Evolutionary conservation across 2,329 filamentous ascomycete genomes (phyloP), one percentile per base, ranked within the genome.

Genomic region (Penicillium hordei): DNA sequence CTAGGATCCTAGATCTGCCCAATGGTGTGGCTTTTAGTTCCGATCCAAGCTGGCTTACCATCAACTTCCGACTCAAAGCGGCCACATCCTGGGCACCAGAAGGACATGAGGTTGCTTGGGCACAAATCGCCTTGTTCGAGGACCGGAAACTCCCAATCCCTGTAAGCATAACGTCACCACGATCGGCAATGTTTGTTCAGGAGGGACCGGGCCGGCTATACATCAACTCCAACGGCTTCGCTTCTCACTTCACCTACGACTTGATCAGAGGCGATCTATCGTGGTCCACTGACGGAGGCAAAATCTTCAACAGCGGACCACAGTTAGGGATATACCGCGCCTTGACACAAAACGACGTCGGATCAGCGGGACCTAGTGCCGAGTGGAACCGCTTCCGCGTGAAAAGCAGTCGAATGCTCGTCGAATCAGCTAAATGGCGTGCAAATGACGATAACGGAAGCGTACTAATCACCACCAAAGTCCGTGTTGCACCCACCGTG

Each of bases 271-370:
- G 81, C 4, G 68, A 72, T 43, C 62, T 83, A 21, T 78, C 71
- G 5, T 71, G 63, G 65, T 67, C 53, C 29, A 51, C 62, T 48
- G 49, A 48, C 66, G 60, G 25, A 81, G 81, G 82, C 65, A 61
- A 58, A 21, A 38, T 60, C 15, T 55, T 60, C 36, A 48, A 55
- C 25, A 49, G 63, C 34, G 68, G 2, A 68, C 72, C 19, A 67
- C 72, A 40, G 69, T 70, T 52, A 61, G 70, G 34, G 6, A 84
- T 89, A 72, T 89, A 85, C 81, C 83, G 86, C 5, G 83, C 86
- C 0, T 80, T 82, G 15, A 89, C 86, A 0, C 84, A 89, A 70
- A 89, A 89, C 64, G 87, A 89, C 65, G 74, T 76, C 0, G 79
- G 82, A 0, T 67, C 72, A 17, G 82, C 83, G 12, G 77, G 82